Evolutionary conservation across 352 stramenopile genomes (phyloP).

Genomic region (Globisporangium sylvaticum): DNA sequence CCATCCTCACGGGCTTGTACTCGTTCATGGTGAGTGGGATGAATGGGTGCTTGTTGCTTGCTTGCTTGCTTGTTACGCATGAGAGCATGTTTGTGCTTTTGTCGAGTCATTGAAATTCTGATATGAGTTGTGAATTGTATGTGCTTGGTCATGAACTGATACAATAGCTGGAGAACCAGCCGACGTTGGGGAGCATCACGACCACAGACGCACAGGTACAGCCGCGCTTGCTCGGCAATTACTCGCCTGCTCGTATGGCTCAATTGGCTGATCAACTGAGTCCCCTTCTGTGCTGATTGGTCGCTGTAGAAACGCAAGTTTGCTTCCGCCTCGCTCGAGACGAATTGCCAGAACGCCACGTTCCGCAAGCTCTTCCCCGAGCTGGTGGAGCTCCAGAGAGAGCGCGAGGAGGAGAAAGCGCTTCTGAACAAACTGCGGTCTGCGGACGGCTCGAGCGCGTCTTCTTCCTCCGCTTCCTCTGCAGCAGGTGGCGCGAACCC

Average conservation of each 20-base stretch:
- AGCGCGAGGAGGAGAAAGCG: conserved; percentile 44
- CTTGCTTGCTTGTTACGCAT: background rate
- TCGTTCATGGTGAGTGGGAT: conserved; percentile 88
- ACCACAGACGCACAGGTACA: conserved; percentile 66
- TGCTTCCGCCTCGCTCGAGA: conserved; percentile 68
- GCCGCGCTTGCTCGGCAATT: background rate
- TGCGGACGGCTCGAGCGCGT: background rate
- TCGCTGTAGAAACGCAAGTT: conserved; percentile 72
- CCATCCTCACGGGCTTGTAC: conserved; percentile 94
- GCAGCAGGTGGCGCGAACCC: background rate
- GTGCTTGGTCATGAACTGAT: background rate
- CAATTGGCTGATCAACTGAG: background rate
- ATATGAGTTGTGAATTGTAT: conserved; percentile 7
- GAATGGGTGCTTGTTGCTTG: background rate
- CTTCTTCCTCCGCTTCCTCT: background rate
- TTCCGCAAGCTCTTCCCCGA: conserved; percentile 90
- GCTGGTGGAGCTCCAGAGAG: conserved; percentile 71
- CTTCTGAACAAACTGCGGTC: conserved; percentile 28
- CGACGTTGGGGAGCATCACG: conserved; percentile 87
- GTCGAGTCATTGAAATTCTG: background rate
- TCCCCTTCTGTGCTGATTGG: background rate
- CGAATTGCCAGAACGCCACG: conserved; percentile 72
- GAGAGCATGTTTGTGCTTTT: background rate
- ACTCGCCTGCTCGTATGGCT: background rate
- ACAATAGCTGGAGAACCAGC: conserved; percentile 64